Conservation (phyloP, 225 moss, liverwort and hornwort genomes). For the Pleurozium schreberi region DNA sequence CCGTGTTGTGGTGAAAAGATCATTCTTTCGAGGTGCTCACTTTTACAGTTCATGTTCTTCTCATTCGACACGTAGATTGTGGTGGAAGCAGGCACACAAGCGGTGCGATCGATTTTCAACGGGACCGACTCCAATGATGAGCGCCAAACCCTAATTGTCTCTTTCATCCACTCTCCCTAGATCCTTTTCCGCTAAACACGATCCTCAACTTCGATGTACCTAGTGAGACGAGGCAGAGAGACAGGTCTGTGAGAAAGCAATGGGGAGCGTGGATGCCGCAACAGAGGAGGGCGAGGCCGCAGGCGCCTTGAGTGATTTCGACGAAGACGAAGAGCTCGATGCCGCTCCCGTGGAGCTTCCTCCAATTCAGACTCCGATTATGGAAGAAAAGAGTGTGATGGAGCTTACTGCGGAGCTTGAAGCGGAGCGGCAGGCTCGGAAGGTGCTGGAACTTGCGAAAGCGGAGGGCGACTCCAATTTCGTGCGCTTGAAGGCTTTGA, state of each 20-base stretch:
- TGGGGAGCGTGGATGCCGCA: conserved; percentile 37
- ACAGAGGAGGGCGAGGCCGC: conserved; percentile 49
- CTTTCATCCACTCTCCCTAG: background rate
- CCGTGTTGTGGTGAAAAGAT: too few species aligned
- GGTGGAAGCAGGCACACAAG: background rate
- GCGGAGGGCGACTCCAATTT: conserved; percentile 63
- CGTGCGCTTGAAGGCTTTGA: conserved; percentile 51
- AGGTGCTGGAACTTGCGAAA: conserved; percentile 50
- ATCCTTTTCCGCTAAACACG: background rate
- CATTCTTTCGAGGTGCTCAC: background rate
- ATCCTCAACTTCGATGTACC: background rate
- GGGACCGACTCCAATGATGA: background rate
- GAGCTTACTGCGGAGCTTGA: conserved; percentile 59
- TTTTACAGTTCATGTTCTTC: background rate
- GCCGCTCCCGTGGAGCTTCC: conserved; percentile 70
- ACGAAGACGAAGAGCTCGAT: conserved; percentile 90
- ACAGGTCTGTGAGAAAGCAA: background rate
- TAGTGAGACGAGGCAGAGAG: background rate
- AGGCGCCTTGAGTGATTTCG: conserved; percentile 79
- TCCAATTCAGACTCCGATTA: background rate
- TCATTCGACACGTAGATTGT: background rate
- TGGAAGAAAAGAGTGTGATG: conserved; percentile 22
- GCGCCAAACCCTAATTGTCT: conserved; percentile 22
- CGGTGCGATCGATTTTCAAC: background rate
- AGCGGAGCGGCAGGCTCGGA: conserved; percentile 57